Base-by-base conservation (phyloP, 2,329 filamentous ascomycete species). In the Penicillium brevicompactum region DNA sequence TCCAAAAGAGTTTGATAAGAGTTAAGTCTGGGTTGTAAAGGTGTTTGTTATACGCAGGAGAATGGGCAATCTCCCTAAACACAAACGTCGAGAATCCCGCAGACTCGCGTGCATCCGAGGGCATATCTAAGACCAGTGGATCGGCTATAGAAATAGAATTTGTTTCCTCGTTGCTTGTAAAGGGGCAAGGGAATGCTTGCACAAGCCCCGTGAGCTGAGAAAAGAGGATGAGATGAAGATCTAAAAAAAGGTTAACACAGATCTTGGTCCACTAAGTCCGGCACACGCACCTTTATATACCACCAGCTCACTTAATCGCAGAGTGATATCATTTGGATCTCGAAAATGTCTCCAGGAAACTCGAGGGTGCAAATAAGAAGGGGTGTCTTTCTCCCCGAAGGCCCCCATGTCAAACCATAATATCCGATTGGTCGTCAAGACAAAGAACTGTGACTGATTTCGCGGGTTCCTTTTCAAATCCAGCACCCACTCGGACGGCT, bases 321-420 rank as follows among this genome's bases (percentile, higher is more conserved):
- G 67, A 30, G 78, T 83, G 9, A 76, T 75, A 62, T 87, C 84
- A 51, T 83, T 78, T 0, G 73, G 61, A 53, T 81, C 76, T 42
- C 81, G 76, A 62, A 80, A 86, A 70, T 87, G 84, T 44, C 73
- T 73, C 75, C 82, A 81, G 7, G 77, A 76, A 2, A 82, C 58
- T 24, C 79, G 61, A 42, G 78, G 67, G 13, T 65, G 63, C 11
- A 78, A 62, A 58, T 71, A 66, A n/a, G 70, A 58, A 24, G 62
- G 59, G 3, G 57, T 40, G 38, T 67, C 59, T 21, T 56, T 31
- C 27, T 57, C 52, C 46, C 61, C 63, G 18, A 53, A 46, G 38
- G 70, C 63, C 7, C 59, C 67, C 16, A 82, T 59, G 51, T 74
- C 70, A 52, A 82, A 64, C 63, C 80, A 73, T 24, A 80, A 68